These are phyloP conservation scores for Rubia yunnanensis DNA, from an alignment of 257 asterid genomes.

Conservation along the genomic window DNA sequence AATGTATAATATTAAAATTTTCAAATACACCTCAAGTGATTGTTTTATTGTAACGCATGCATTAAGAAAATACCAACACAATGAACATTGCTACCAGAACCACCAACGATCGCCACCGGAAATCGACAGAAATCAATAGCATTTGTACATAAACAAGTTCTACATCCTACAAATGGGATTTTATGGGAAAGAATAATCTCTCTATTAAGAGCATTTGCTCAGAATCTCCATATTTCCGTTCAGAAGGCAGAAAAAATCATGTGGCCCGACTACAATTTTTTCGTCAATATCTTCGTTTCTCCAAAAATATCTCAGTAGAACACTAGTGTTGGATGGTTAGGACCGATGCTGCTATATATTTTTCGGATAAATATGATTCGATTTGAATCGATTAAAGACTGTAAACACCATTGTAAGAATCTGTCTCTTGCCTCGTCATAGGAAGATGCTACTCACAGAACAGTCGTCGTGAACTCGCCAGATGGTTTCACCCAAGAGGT, in stretches of 20 bases:
- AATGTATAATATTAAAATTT: too few relatives aligned
- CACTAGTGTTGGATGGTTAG: not conserved
- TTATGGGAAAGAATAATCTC: not conserved
- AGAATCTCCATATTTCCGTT: not conserved
- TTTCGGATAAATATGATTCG: not conserved
- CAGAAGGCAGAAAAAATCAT: not conserved
- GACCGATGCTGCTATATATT: not conserved
- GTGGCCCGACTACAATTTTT: not conserved
- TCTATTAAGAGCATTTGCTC: not conserved
- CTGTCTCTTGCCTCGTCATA: slow-evolving; percentile 20
- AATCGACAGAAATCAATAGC: too few relatives aligned
- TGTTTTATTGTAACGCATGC: too few relatives aligned
- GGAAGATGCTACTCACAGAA: slow-evolving; percentile 94
- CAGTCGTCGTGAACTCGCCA: slow-evolving; percentile 96
- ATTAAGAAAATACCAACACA: too few relatives aligned
- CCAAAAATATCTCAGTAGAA: not conserved
- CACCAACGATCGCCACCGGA: too few relatives aligned
- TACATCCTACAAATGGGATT: slow-evolving; percentile 1
- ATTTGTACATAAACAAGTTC: not conserved
- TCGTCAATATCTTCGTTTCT: not conserved
- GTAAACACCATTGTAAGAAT: not conserved
- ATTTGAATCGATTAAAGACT: not conserved
- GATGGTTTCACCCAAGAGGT: slow-evolving; percentile 86
- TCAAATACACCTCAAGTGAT: too few relatives aligned
- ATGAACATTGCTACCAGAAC: too few relatives aligned